These are phyloP conservation scores for Symbiotaphrina buchneri DNA, from an alignment of 495 filamentous ascomycete genomes.

Conservation along the genomic window DNA sequence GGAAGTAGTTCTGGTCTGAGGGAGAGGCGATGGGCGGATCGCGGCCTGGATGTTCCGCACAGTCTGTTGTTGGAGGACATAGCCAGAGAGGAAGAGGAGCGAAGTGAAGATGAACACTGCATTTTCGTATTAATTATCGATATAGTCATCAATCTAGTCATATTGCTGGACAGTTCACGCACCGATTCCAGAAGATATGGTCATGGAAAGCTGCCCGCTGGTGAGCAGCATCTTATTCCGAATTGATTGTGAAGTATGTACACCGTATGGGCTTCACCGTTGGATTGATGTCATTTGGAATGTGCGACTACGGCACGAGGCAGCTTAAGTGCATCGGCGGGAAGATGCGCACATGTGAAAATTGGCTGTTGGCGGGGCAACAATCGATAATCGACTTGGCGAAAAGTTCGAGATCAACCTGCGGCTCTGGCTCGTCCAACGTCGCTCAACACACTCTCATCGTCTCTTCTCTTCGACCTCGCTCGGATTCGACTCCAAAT, in stretches of 20 bases:
- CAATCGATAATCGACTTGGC: too few relatives aligned
- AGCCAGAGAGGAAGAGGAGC: slow-evolving; percentile 46
- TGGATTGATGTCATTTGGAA: too few relatives aligned
- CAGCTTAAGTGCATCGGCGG: too few relatives aligned
- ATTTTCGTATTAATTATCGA: not conserved
- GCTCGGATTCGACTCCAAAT: too few relatives aligned
- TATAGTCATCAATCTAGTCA: not conserved
- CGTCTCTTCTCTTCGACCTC: too few relatives aligned
- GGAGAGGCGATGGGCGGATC: slow-evolving; percentile 21
- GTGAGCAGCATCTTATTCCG: slow-evolving; percentile 13
- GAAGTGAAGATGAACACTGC: slow-evolving; percentile 33
- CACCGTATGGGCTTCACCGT: too few relatives aligned
- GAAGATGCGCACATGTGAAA: too few relatives aligned
- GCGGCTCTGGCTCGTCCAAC: too few relatives aligned
- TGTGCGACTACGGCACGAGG: too few relatives aligned
- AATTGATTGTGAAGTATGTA: slow-evolving; percentile 4
- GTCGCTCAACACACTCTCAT: too few relatives aligned
- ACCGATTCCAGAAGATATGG: slow-evolving; percentile 15
- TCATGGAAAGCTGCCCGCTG: slow-evolving; percentile 17
- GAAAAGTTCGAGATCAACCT: too few relatives aligned
- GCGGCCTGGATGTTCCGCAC: slow-evolving; percentile 36
- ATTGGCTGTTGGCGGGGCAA: too few relatives aligned
- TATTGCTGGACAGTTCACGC: not conserved
- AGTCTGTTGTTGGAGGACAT: slow-evolving; percentile 47
- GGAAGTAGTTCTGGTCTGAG: slow-evolving; percentile 4